phyloP scores from a whole-genome alignment of 768 basidiomycete genomes.

The Candolleomyces aberdarensis region DNA sequence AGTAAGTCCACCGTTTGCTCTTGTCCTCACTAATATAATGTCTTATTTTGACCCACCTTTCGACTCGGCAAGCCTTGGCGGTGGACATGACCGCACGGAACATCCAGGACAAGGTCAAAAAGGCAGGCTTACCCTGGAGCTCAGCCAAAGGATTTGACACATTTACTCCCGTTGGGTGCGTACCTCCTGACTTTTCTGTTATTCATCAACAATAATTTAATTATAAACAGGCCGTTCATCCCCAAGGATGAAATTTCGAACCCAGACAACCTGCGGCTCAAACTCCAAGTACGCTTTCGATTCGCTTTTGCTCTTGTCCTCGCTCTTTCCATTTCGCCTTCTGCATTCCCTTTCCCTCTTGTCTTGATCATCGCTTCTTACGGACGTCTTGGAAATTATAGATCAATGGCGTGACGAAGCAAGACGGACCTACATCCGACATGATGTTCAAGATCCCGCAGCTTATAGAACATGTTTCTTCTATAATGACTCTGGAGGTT shows the following conservation, averaged over 20 bases:
- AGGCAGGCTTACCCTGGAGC: conserved; percentile 95
- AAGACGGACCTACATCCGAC: conserved; percentile 79
- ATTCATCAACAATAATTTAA: background rate
- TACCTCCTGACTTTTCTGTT: conserved; percentile 5
- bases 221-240: conserved; percentile 62
- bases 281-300: conserved; percentile 38
- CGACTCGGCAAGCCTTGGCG: conserved; percentile 62
- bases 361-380: too few species aligned
- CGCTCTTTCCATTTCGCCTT: too few species aligned
- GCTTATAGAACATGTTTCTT: conserved; percentile 87
- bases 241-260: conserved; percentile 67
- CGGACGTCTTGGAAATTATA: conserved; percentile 21
- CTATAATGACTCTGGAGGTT: conserved; percentile 97
- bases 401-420: conserved; percentile 84
- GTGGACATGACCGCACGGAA: conserved; percentile 98
- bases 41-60: conserved; percentile 5
- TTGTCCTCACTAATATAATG: background rate
- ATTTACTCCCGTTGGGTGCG: conserved; percentile 86
- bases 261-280: conserved; percentile 72
- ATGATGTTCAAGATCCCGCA: conserved; percentile 93
- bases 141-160: conserved; percentile 96
- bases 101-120: conserved; percentile 90
- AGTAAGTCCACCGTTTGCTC: conserved; percentile 44
- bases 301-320: too few species aligned
- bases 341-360: conserved; percentile 37